Evolutionary conservation across 2,329 filamentous ascomycete genomes (phyloP), one percentile per base, ranked within the genome.

Genomic region (Trichoderma sp.): DNA sequence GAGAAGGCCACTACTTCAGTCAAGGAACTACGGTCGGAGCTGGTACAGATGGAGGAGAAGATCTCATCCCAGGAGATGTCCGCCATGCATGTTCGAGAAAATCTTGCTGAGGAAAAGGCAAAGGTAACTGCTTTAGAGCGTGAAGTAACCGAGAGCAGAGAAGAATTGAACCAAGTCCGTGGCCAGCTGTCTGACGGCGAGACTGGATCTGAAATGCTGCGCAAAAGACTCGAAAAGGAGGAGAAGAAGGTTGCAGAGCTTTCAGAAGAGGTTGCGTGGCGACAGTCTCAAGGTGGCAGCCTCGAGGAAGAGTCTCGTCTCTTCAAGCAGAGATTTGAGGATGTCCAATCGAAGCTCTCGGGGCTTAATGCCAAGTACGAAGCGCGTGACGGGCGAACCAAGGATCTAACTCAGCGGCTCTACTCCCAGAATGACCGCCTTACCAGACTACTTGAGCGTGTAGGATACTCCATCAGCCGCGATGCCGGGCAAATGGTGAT

Each of bases 371-470:
- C 81, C 28, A 87, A 89, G 61, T 87, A 93, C 58, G 89, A 93
- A 54, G 85, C 87, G 56, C 91, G 93, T 56, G 90, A 91, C 51
- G 83, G 85, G 64, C 90, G 90, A 71, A 90, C 93, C 5, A 93
- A 92, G 77, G 93, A 97, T 71, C 83, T 98, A 14, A 96, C 94
- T 1, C 91, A 94, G 75, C 89, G 90, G 68, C 84, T 97, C 4
- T 96, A 93, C 77, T 86, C 89, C 1, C 92, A 97, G 71, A 94
- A 96, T 71, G 92, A 96, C 73, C 90, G 93, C 28, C 84, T 97
- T n/a, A 87, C 88, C 69, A 89, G 91, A 63, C 87, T 99, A 59
- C 84, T 99, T 0, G 94, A 98, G 76, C 88, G 93, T 34, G 85
- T 98, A 5, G 95, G 95, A 14, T 97, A 96, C 76, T 89, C 91